Percentiles rank a stretch among this genome's conserved stretches.
phyloP scores from a whole-genome alignment of 2,329 filamentous ascomycete species.

The Metarhizium brunneum region DNA sequence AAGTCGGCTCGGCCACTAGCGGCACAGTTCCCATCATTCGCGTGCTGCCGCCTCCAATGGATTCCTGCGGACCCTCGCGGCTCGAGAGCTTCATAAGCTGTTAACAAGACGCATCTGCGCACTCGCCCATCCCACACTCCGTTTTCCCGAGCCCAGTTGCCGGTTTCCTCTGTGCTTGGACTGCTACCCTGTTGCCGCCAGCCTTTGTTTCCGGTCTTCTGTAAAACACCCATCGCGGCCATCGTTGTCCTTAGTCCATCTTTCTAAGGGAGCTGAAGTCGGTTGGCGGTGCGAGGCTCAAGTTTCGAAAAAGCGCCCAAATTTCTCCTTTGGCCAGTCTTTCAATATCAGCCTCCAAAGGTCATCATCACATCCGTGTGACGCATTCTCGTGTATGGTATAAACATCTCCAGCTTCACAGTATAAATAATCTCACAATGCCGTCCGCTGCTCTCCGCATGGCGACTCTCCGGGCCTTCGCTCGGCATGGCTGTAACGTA shows the following conservation, averaged over 20 bases:
- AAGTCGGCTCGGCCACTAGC: conserved; percentile 5
- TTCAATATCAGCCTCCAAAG: neutral
- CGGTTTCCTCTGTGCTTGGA: neutral
- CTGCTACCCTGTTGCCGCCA: neutral
- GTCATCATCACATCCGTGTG: neutral
- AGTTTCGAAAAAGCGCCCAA: neutral
- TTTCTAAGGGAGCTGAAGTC: neutral
- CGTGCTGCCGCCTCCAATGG: too few species aligned
- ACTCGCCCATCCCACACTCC: too few species aligned
- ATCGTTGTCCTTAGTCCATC: too few species aligned
- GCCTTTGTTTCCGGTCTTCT: too few species aligned
- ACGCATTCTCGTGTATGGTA: neutral
- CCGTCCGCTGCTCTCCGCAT: conserved; percentile 40
- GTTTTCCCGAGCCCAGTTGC: too few species aligned
- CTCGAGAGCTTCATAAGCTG: neutral
- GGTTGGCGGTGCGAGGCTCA: neutral
- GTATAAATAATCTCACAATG: conserved; percentile 28
- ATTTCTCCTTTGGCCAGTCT: neutral
- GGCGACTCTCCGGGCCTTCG: conserved; percentile 43
- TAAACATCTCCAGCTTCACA: neutral
- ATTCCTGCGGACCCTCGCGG: too few species aligned
- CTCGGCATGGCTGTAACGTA: conserved; percentile 46
- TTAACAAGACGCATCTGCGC: neutral
- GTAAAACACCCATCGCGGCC: too few species aligned
- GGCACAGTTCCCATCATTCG: neutral